phyloP scores from a whole-genome alignment of 1,139 yeast genomes.

The Casaregolazyma suthepensis region DNA sequence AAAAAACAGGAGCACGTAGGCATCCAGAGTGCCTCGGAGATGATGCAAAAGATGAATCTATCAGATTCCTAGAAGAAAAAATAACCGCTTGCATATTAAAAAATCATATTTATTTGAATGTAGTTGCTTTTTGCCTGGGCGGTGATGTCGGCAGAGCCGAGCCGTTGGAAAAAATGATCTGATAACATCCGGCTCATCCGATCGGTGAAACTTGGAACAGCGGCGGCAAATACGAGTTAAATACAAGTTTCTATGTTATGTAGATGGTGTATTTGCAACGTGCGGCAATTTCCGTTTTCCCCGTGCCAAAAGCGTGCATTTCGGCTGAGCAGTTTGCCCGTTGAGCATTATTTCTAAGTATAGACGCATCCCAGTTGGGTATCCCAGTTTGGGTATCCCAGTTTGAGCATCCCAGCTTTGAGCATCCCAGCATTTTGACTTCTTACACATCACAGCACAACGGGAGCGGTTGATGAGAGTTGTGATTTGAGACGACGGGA shows the following conservation, averaged over 20 bases:
- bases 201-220: not conserved
- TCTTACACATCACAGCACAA: too few relatives aligned
- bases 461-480: too few relatives aligned
- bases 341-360: not conserved
- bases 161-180: not conserved
- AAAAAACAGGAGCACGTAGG: not conserved
- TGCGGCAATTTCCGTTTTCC: not conserved
- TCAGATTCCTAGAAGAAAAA: not conserved
- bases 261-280: not conserved
- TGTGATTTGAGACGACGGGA: too few relatives aligned
- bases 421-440: too few relatives aligned
- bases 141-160: not conserved
- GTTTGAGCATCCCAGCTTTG: too few relatives aligned
- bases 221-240: not conserved
- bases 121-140: not conserved
- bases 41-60: constrained; percentile 2
- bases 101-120: not conserved
- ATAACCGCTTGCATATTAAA: not conserved
- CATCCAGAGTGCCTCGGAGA: constrained; percentile 4
- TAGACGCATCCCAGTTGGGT: too few relatives aligned
- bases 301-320: not conserved
- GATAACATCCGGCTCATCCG: not conserved
- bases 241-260: too few relatives aligned
- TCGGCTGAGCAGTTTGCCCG: not conserved
- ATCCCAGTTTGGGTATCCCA: too few relatives aligned